phyloP scores from a whole-genome alignment of 2,329 filamentous ascomycete genomes.

The Clonostachys rosea region DNA sequence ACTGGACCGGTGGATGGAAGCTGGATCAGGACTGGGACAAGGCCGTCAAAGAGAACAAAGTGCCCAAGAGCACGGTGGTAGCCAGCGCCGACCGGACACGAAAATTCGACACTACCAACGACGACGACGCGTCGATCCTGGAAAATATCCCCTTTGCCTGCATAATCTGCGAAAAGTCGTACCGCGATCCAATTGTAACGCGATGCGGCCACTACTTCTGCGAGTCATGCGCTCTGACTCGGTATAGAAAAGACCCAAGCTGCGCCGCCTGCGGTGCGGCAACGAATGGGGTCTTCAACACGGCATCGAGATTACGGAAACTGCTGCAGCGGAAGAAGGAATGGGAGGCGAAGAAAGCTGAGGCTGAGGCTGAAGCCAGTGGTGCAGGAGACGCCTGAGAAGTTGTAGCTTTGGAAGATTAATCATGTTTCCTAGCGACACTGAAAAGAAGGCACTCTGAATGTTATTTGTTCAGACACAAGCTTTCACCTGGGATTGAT shows the following conservation, averaged over 20 bases:
- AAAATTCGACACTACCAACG: conserved; percentile 20
- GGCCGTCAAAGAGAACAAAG: conserved; percentile 67
- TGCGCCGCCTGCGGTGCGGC: conserved; percentile 83
- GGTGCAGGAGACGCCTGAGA: conserved; percentile 14
- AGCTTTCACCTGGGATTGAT: too few relatives aligned
- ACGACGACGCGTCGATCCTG: conserved; percentile 47
- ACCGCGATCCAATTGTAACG: conserved; percentile 78
- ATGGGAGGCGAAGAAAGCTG: conserved; percentile 50
- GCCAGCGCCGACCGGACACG: conserved; percentile 49
- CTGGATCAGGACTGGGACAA: conserved; percentile 92
- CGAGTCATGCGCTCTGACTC: conserved; percentile 78
- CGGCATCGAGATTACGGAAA: conserved; percentile 76
- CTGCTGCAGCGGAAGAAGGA: conserved; percentile 71
- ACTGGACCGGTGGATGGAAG: conserved; percentile 91
- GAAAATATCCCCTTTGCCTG: conserved; percentile 87
- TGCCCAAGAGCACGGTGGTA: conserved; percentile 54
- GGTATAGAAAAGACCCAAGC: conserved; percentile 81
- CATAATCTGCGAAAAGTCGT: conserved; percentile 76
- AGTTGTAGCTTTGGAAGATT: too few relatives aligned
- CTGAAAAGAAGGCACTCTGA: too few relatives aligned
- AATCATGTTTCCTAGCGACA: too few relatives aligned
- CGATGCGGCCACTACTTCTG: conserved; percentile 97
- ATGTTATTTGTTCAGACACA: too few relatives aligned
- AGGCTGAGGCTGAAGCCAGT: conserved; percentile 43
- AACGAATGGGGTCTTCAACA: conserved; percentile 87